A percentile compares a stretch with the other conserved stretches of the same genome.
These are phyloP conservation scores for Solanum chilense DNA, from an alignment of 257 asterid genomes.

Conservation along the genomic window DNA sequence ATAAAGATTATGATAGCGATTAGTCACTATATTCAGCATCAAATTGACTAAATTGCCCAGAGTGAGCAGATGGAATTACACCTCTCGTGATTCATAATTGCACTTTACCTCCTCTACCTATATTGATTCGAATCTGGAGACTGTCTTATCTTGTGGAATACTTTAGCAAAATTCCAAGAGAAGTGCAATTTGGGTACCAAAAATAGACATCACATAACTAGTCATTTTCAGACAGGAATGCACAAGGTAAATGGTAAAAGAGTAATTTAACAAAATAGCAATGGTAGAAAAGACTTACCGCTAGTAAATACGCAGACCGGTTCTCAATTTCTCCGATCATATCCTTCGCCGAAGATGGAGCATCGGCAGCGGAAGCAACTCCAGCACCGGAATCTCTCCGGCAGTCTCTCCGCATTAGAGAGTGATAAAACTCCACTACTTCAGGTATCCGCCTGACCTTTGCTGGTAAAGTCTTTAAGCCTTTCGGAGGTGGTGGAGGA, in stretches of 20 bases:
- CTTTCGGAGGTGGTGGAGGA: constrained; percentile 36
- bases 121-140: constrained; percentile 23
- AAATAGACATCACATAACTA: constrained; percentile 20
- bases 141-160: constrained; percentile 32
- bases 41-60: constrained; percentile 24
- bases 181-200: constrained; percentile 10
- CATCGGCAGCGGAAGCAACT: constrained; percentile 25
- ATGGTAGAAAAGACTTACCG: constrained; percentile 42
- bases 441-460: constrained; percentile 83
- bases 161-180: constrained; percentile 22
- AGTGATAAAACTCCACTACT: constrained; percentile 93
- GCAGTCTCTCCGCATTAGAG: constrained; percentile 81
- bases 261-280: constrained; percentile 11
- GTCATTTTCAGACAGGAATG: constrained; percentile 39
- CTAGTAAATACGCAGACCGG: constrained; percentile 89
- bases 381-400: constrained; percentile 56
- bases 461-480: constrained; percentile 26
- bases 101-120: constrained; percentile 3
- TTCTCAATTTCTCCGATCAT: constrained; percentile 99
- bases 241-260: not conserved
- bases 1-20: not conserved
- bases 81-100: constrained; percentile 3
- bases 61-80: constrained; percentile 15
- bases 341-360: constrained; percentile 57
- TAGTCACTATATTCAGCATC: not conserved